Evolutionary conservation across 177 flowering plant genomes (phyloP), one percentile per base, ranked within the genome.

Genomic region (Vitis hybrid): DNA sequence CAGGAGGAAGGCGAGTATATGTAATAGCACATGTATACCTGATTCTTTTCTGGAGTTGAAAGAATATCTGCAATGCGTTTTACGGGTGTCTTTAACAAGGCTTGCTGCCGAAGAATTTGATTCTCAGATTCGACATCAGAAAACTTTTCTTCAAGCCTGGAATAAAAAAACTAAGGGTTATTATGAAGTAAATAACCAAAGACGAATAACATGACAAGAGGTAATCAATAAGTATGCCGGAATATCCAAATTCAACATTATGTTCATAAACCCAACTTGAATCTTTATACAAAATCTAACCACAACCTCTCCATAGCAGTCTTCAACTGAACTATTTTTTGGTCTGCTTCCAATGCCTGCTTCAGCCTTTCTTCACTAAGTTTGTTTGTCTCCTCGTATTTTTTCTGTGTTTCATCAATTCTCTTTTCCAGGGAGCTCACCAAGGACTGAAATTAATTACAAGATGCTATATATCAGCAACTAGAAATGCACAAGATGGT

Each of bases 261-360:
- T 14, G n/a, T 54, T 54, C 7, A 54, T 54, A 54, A 34, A 62
- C 45, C 9, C 45, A 62, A 14, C 0, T 51, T 64, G 15, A 30
- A 19, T 54, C 56, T 64, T 12, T 64, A 30, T 13, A 45, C 17
- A 26, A 39, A 9, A 8, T 26, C 4, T 11, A 51, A 63, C 11
- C 30, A 70, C 61, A 69, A 93, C 99, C 97, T 92, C 61, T 91
- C 92, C 90, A 88, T 86, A 69, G 80, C 72, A 64, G 88, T 90
- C 88, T 96, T 96, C 80, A 96, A 75, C 72, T 89, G 79, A 76
- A 92, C 78, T 54, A 93, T 84, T 78, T 87, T 86, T 19, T 91
- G 74, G 72, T 96, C 99, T 39, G 98, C 95, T 23, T 93, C 98
- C 79, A 83, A 60, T 66, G 94, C 97, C 72, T 88, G 94, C 83